phyloP scores from a whole-genome alignment of 805 yeast species.

The Candida krabiensis region DNA sequence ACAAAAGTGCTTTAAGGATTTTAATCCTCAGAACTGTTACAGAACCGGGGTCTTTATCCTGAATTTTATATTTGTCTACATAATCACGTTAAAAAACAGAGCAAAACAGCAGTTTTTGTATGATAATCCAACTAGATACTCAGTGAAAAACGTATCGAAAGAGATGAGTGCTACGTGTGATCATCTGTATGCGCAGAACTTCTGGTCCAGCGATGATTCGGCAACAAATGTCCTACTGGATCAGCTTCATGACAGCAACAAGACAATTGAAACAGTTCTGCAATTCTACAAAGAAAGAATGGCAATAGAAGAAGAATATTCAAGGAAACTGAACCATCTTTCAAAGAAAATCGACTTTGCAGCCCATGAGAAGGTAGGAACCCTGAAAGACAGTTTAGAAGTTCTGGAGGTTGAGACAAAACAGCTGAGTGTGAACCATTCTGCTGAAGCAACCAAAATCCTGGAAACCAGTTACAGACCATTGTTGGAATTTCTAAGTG shows the following conservation, averaged over 20 bases:
- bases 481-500: slow-evolving; percentile 49
- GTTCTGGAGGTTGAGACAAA: slow-evolving; percentile 57
- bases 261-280: slow-evolving; percentile 53
- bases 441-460: slow-evolving; percentile 50
- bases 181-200: slow-evolving; percentile 24
- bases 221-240: slow-evolving; percentile 57
- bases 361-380: slow-evolving; percentile 50
- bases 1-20: slow-evolving; percentile 2
- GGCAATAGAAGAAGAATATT: slow-evolving; percentile 72
- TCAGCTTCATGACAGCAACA: slow-evolving; percentile 58
- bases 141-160: too few species aligned
- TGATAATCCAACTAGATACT: too few species aligned
- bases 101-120: too few species aligned
- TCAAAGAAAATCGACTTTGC: slow-evolving; percentile 36
- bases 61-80: too few species aligned
- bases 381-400: slow-evolving; percentile 59
- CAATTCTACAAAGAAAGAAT: slow-evolving; percentile 54
- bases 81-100: too few species aligned
- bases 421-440: slow-evolving; percentile 57
- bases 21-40: too few species aligned
- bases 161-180: slow-evolving; percentile 12
- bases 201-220: slow-evolving; percentile 58
- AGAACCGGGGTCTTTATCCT: too few species aligned
- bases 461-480: slow-evolving; percentile 52
- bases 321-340: slow-evolving; percentile 52